Conservation (phyloP, 2,329 filamentous ascomycete genomes). For the Fusarium sulawesiense region DNA sequence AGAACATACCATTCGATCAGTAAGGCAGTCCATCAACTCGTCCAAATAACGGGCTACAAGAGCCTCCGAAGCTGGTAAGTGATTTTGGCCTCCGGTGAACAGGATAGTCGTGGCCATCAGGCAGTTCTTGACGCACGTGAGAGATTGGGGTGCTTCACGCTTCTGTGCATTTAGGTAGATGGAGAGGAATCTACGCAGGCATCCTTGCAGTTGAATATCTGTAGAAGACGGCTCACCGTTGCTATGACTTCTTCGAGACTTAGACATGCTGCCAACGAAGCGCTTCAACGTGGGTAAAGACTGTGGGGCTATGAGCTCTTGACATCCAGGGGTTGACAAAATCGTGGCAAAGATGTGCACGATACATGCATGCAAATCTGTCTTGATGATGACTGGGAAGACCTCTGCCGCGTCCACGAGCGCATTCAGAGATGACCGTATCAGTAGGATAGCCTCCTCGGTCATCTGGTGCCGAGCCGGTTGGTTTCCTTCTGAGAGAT, state of each 20-base stretch:
- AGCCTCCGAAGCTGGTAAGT: constrained; percentile 79
- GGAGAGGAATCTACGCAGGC: constrained; percentile 82
- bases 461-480: constrained; percentile 80
- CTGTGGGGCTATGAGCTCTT: constrained; percentile 88
- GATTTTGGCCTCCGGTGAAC: constrained; percentile 81
- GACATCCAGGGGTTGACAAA: constrained; percentile 83
- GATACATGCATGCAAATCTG: constrained; percentile 94
- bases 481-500: constrained; percentile 74
- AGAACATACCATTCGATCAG: constrained; percentile 76
- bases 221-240: constrained; percentile 61
- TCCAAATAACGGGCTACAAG: constrained; percentile 80
- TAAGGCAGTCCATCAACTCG: constrained; percentile 86
- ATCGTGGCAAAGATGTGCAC: constrained; percentile 97
- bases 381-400: constrained; percentile 96
- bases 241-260: constrained; percentile 53
- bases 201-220: constrained; percentile 80
- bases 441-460: constrained; percentile 85
- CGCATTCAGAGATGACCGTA: constrained; percentile 83
- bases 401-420: constrained; percentile 95
- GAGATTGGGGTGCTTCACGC: constrained; percentile 77
- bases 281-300: constrained; percentile 91
- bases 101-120: constrained; percentile 89
- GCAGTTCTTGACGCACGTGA: constrained; percentile 92
- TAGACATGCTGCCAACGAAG: constrained; percentile 82
- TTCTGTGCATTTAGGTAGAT: constrained; percentile 83